Base-by-base conservation (phyloP, 2,329 filamentous ascomycete species). In the Xylariaceae sp. region DNA sequence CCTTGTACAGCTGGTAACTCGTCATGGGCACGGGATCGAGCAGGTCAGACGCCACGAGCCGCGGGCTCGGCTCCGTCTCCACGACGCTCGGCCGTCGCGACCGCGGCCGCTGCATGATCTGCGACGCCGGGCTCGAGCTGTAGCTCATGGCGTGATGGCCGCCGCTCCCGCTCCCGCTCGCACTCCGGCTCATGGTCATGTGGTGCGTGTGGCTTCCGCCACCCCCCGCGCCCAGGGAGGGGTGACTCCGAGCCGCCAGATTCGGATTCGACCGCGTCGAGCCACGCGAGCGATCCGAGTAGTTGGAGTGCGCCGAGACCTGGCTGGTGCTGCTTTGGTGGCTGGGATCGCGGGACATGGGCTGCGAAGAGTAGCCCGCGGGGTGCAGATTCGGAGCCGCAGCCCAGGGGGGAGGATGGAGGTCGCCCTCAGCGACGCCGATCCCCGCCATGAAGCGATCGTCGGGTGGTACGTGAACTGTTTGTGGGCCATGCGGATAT, bases 261-360 rank as follows among this genome's bases (percentile, higher is more conserved):
- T n/a, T n/a, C n/a, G n/a, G n/a, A n/a, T n/a, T n/a, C n/a, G n/a
- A n/a, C n/a, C n/a, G n/a, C n/a, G n/a, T n/a, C n/a, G n/a, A n/a
- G n/a, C n/a, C n/a, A n/a, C n/a, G n/a, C 26, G 26, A 29, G 26
- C 9, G 26, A 9, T 9, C 26, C 26, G 26, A 37, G 34, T 18
- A 12, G 47, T 47, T 12, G 38, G 42, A 9, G 38, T 50, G 9
- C 62, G 64, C 16, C 49, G 48, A n/a, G 50, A 52, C 22, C 6
- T 26, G 22, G 38, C 53, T 53, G 6, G 51, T 52, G 36, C 54
- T 56, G 0, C 67, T 67, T 38, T 71, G 64, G 9, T 63, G 59
- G 32, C 72, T 72, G 1, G 64, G 51, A 44, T 73, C 59, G 3
- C 72, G 67, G 2, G 69, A 71, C 69, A 76, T 73, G 4, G 73